Base-by-base conservation (phyloP, 2,329 filamentous ascomycete species). In the Nemania sp. region DNA sequence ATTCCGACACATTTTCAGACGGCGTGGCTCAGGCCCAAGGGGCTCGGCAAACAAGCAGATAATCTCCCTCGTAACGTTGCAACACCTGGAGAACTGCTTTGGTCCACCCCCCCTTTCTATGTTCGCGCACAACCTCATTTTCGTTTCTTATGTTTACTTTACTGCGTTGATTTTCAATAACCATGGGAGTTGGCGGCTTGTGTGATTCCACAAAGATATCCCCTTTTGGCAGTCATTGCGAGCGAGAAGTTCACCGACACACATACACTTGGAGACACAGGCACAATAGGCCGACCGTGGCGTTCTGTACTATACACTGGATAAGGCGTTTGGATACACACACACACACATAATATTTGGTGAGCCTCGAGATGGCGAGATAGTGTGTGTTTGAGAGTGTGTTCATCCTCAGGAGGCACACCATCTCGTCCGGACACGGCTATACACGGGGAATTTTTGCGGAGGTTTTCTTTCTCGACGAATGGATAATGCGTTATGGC, bases 1-100 rank as follows among this genome's bases (percentile, higher is more conserved):
- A 64, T 40, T 68, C 66, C 4, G 61, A 61, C 34, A 59, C 60
- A 33, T 42, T 69, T 41, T 56, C 65, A 8, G 60, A 64, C 31
- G 64, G 61, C 17, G 63, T 66, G 19, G 57, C 60, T 9, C 59
- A 62, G 22, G 22, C 26, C 19, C 39, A 28, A 33, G 12, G 23
- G 22, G n/a, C n/a, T n/a, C n/a, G n/a, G n/a, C n/a, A n/a, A n/a
- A n/a, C n/a, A n/a, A n/a, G n/a, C n/a, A n/a, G n/a, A n/a, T n/a
- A n/a, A n/a, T n/a, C n/a, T n/a, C n/a, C n/a, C n/a, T n/a, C n/a
- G n/a, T n/a, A n/a, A n/a, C n/a, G n/a, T n/a, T n/a, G n/a, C 14
- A 8, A n/a, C 23, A 23, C 30, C 28, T 30, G 51, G n/a, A 22
- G 23, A 41, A 20, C n/a, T 44, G 19, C 14, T 37, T n/a, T 17